Base-by-base conservation (phyloP, 768 basidiomycete species). In the Collybiopsis confluens region DNA sequence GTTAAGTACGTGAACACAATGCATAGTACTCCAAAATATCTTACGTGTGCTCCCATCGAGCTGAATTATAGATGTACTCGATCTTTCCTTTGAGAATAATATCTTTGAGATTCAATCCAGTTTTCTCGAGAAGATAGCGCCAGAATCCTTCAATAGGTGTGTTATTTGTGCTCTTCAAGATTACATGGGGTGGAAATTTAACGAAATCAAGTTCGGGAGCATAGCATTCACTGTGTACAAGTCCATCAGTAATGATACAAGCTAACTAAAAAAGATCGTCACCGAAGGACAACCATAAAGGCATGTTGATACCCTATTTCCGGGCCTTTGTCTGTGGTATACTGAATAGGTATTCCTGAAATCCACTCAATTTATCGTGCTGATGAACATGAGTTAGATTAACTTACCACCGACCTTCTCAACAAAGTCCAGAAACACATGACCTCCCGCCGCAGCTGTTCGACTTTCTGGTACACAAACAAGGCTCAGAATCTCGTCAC, bases 391-490 rank as follows among this genome's bases (percentile, higher is more conserved):
- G n/a, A n/a, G n/a, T n/a, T n/a, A n/a, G n/a, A n/a, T n/a, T n/a
- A n/a, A 56, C 56, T 20, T 47, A 62, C 61, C 24, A n/a, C 58
- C 59, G 15, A 28, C 27, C 26, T 40, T n/a, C 33, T 61, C 62
- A 3, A 62, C 55, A 2, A 63, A 16, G 36, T 65, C 63, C 8
- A 65, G 58, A 55, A 55, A 60, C 4, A 57, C 21, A 42, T 65
- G 63, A 20, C 56, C 64, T 41, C 62, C 56, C 3, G 61, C 61
- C 4, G 40, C 55, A 18, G 40, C 33, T 18, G 42, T 40, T 2
- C 62, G 56, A n/a, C 54, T 60, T 38, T 64, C 56, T 2, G 63
- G 65, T 26, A 67, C 51, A 9, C 56, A 58, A 16, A 24, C 26
- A 23, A 61, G 37, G 16, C 40, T 38, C 7, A 56, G 47, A 8